Evolutionary conservation across 2,329 filamentous ascomycete species (phyloP).

Genomic region (Blastomyces emzantsi): DNA sequence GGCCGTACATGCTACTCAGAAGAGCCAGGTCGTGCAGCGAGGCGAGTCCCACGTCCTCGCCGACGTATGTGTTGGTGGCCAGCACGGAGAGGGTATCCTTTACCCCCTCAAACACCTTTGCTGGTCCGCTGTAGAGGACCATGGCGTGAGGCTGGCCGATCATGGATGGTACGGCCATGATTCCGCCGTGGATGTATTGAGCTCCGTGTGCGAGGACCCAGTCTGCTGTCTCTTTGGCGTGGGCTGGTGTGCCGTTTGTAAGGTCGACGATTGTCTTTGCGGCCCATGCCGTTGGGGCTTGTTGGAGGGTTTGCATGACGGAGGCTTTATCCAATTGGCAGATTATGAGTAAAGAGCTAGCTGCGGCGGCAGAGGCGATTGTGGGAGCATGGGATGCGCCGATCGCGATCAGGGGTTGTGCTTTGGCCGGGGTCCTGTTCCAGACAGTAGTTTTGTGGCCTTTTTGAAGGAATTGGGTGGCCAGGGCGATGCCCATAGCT

Average conservation of each 20-base stretch:
- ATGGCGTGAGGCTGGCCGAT: not conserved
- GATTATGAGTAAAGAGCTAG: slow-evolving; percentile 8
- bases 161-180: slow-evolving; percentile 8
- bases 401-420: not conserved
- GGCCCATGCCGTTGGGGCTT: not conserved
- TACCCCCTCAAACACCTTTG: not conserved
- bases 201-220: not conserved
- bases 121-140: not conserved
- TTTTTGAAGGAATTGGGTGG: slow-evolving; percentile 6
- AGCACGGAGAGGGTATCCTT: slow-evolving; percentile 4
- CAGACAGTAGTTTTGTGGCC: slow-evolving; percentile 9
- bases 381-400: slow-evolving; percentile 6
- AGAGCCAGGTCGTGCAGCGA: slow-evolving; percentile 7
- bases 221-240: slow-evolving; percentile 3
- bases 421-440: slow-evolving; percentile 10
- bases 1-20: slow-evolving; percentile 9
- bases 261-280: slow-evolving; percentile 10
- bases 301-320: slow-evolving; percentile 2
- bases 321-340: slow-evolving; percentile 7
- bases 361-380: not conserved
- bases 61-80: slow-evolving; percentile 1
- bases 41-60: slow-evolving; percentile 1
- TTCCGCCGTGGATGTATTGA: slow-evolving; percentile 10
- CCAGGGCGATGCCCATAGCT: slow-evolving; percentile 9
- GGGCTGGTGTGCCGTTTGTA: slow-evolving; percentile 8